Percentiles rank a stretch among this genome's conserved stretches.
Conservation (phyloP, 768 basidiomycete genomes). For the Auricularia sp. region DNA sequence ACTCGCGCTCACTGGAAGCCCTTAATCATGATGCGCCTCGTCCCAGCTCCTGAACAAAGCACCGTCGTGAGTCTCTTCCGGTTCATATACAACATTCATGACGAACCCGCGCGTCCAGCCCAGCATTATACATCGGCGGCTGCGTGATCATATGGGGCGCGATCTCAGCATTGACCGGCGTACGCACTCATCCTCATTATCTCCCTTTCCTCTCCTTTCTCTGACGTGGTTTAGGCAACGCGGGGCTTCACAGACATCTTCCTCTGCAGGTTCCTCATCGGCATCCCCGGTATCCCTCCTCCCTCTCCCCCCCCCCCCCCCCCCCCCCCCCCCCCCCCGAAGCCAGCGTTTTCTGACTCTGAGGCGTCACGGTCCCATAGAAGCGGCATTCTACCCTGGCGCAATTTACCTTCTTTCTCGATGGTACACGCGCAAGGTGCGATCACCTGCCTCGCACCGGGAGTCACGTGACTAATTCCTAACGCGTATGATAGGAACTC, state of each 20-base stretch:
- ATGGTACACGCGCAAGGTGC: constrained; percentile 28
- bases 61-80: constrained; percentile 28
- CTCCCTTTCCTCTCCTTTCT: neutral
- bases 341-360: neutral
- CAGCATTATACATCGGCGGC: constrained; percentile 48
- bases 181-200: constrained; percentile 12
- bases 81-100: neutral
- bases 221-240: constrained; percentile 31
- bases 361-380: neutral
- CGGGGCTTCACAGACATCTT: constrained; percentile 44
- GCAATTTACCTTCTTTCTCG: constrained; percentile 28
- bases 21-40: neutral
- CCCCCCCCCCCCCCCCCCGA: too few species aligned
- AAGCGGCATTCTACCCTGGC: constrained; percentile 60
- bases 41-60: constrained; percentile 46
- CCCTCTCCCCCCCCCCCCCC: too few species aligned
- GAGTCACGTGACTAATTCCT: neutral
- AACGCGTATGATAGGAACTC: constrained; percentile 36
- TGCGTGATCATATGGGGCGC: constrained; percentile 57
- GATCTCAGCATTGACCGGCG: constrained; percentile 53
- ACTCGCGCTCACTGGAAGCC: neutral
- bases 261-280: constrained; percentile 49
- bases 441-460: neutral
- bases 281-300: constrained; percentile 33
- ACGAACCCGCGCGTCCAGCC: constrained; percentile 25